Evolutionary conservation across 225 moss, liverwort and hornwort species (phyloP), one percentile per base, ranked within the genome.

Genomic region (Takakia lepidozioides): DNA sequence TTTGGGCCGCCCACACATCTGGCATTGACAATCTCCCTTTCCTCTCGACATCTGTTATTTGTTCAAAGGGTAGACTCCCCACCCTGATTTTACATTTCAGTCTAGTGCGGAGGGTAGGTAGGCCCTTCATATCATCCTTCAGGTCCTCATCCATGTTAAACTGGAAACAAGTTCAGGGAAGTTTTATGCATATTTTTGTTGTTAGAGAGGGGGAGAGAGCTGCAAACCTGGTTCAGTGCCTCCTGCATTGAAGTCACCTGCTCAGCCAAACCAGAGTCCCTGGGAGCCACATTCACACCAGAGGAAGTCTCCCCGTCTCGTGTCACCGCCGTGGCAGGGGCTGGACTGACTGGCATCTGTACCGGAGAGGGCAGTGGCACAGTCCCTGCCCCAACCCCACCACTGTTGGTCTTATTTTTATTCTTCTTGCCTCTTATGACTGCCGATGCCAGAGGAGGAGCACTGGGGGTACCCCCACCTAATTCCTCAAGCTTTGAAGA

Each of bases 161-260:
- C n/a, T n/a, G n/a, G n/a, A n/a, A n/a, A n/a, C n/a, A n/a, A n/a
- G n/a, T n/a, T n/a, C n/a, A n/a, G n/a, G n/a, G n/a, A n/a, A n/a
- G n/a, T n/a, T n/a, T n/a, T n/a, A n/a, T n/a, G n/a, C n/a, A n/a
- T n/a, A n/a, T n/a, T n/a, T n/a, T n/a, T n/a, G n/a, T n/a, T n/a
- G n/a, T n/a, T n/a, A n/a, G n/a, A n/a, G n/a, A n/a, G n/a, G n/a
- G n/a, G n/a, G n/a, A n/a, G n/a, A n/a, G n/a, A n/a, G n/a, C n/a
- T n/a, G n/a, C n/a, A n/a, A n/a, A 93, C 93, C 93, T 93, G 93
- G 71, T 58, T 81, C 38, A 93, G 37, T 25, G 93, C 88, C 49
- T 93, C 93, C 55, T 93, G 93, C 93, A 93, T 88, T 56, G 65
- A 51, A 26, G 79, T 67, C 53, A 93, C 80, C 68, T 93, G 88